A percentile compares a stretch with the other conserved stretches of the same genome.
phyloP scores from a whole-genome alignment of 495 filamentous ascomycete genomes.

The Lophium mytilinum region DNA sequence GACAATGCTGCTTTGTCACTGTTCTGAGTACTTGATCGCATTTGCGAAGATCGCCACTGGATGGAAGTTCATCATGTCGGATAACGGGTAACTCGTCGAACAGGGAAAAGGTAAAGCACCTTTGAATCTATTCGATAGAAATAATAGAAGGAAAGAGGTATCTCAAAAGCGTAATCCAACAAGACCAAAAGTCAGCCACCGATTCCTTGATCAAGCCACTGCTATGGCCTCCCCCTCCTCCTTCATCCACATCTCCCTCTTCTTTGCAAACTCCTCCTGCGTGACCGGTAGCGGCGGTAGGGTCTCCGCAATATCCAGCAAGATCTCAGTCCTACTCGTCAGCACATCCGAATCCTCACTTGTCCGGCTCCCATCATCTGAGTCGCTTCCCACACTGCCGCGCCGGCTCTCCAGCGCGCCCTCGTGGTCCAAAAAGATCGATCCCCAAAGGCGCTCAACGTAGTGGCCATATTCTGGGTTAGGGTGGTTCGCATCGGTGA shows the following conservation, averaged over 20 bases:
- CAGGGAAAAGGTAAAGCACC: too few species aligned
- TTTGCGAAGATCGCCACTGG: too few species aligned
- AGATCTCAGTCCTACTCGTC: background rate
- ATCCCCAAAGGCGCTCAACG: background rate
- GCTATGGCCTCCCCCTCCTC: background rate
- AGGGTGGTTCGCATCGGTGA: background rate
- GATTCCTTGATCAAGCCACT: too few species aligned
- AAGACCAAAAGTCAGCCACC: too few species aligned
- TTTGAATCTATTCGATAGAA: too few species aligned
- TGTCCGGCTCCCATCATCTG: background rate
- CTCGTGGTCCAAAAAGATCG: background rate
- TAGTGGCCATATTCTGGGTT: background rate
- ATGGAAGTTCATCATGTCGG: too few species aligned
- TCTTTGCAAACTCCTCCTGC: background rate
- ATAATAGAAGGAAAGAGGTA: too few species aligned
- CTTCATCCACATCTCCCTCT: background rate
- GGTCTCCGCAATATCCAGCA: background rate
- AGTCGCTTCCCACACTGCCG: background rate
- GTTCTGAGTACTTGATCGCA: too few species aligned
- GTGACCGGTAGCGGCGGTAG: background rate
- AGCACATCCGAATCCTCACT: background rate
- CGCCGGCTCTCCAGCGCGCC: background rate
- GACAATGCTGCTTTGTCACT: too few species aligned
- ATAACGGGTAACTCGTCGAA: too few species aligned
- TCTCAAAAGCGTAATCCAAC: too few species aligned